A percentile compares a stretch with the other conserved stretches of the same genome.
Conservation (phyloP, 2,329 filamentous ascomycete genomes). For the Aureobasidium sp. region DNA sequence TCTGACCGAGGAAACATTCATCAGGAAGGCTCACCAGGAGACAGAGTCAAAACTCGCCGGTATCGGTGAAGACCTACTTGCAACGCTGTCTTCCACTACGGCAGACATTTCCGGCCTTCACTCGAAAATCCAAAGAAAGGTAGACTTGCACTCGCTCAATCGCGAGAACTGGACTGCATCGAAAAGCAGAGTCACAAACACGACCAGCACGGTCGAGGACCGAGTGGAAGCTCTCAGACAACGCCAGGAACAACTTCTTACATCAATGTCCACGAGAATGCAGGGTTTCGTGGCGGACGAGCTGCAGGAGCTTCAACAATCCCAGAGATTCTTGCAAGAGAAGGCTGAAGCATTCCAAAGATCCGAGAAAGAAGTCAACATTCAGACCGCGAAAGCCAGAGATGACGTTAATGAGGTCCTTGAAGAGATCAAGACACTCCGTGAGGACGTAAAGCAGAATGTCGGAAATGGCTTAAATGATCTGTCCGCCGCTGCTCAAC, state of each 20-base stretch:
- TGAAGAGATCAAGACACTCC: constrained; percentile 83
- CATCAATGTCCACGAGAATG: constrained; percentile 63
- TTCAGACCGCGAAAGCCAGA: constrained; percentile 62
- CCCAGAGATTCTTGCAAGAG: constrained; percentile 62
- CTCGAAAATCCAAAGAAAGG: constrained; percentile 79
- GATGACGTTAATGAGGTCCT: constrained; percentile 86
- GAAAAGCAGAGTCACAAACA: constrained; percentile 65
- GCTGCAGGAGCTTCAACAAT: constrained; percentile 61
- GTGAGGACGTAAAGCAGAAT: constrained; percentile 78
- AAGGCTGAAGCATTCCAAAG: constrained; percentile 61
- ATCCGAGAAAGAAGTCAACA: constrained; percentile 61
- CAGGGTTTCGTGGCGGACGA: constrained; percentile 69
- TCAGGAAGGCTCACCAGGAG: constrained; percentile 76
- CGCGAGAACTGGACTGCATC: constrained; percentile 70
- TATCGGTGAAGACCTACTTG: constrained; percentile 69
- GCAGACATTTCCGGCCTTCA: constrained; percentile 73
- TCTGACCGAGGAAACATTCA: constrained; percentile 69
- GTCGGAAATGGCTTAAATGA: constrained; percentile 80
- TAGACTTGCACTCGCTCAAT: constrained; percentile 75
- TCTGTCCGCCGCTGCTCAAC: constrained; percentile 75
- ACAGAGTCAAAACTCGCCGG: constrained; percentile 72
- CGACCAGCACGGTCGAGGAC: constrained; percentile 69
- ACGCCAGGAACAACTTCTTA: constrained; percentile 66
- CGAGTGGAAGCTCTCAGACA: constrained; percentile 65
- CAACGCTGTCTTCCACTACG: constrained; percentile 70